phyloP scores from a whole-genome alignment of 129 eudicot genomes.

The Chrysanthemum seticuspe region DNA sequence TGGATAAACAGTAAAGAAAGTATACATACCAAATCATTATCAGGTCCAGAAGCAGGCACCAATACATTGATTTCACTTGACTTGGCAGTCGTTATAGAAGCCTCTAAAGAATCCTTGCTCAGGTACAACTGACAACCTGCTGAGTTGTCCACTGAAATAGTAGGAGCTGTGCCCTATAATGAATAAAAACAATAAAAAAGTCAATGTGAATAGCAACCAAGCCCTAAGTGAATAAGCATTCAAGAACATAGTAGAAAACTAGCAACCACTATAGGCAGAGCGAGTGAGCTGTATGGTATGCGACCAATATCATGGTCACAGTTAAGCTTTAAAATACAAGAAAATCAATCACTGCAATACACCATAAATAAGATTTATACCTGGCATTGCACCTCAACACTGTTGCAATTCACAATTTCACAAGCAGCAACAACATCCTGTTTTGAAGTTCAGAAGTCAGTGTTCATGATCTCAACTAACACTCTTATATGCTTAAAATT shows the following conservation, averaged over 20 bases:
- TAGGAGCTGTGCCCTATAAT: conserved; percentile 84
- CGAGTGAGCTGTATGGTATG: too few species aligned
- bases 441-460: conserved; percentile 25
- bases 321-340: not conserved
- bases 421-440: conserved; percentile 99
- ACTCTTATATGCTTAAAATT: not conserved
- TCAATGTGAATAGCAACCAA: not conserved
- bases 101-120: conserved; percentile 82
- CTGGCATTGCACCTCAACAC: conserved; percentile 98
- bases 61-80: conserved; percentile 91
- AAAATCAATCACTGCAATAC: not conserved
- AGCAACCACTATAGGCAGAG: not conserved
- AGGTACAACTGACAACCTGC: conserved; percentile 89
- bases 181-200: conserved; percentile 11
- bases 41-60: conserved; percentile 73
- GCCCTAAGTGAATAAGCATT: not conserved
- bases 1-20: not conserved
- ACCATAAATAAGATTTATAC: conserved; percentile 30
- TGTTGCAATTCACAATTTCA: conserved; percentile 91
- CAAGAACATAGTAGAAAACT: not conserved
- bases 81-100: conserved; percentile 93
- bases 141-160: conserved; percentile 89
- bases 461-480: not conserved
- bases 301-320: not conserved
- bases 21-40: conserved; percentile 81